Base-by-base conservation (phyloP, 306 rosid species). In the Cucurbita maxima region DNA sequence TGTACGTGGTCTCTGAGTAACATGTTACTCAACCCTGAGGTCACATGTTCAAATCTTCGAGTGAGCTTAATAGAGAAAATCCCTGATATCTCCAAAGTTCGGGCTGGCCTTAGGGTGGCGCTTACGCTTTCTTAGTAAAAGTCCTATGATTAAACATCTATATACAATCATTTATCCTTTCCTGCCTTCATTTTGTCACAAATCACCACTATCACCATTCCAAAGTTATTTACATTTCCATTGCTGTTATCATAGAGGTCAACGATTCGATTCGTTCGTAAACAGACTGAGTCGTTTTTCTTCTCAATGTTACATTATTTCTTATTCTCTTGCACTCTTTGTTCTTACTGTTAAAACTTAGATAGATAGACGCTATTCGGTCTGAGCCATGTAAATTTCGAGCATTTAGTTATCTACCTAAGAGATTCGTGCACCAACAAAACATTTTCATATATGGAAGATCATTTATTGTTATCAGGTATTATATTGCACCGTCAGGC, bases 401-500 rank as follows among this genome's bases (percentile, higher is more conserved):
- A 59, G 10, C 19, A 34, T 34, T 34, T 30, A 10, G 40, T 38
- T 64, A n/a, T 41, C n/a, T 64, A 5, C 30, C 45, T 30, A 59
- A 25, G 38, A 7, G 4, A 13, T 34, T 60, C 37, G 15, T 3
- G 45, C 45, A 60, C 20, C 45, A 0, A 5, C 45, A 36, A 36
- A 55, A 55, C 9, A 7, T 18, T 55, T 16, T 55, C 34, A 30
- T 22, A 25, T 25, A 18, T 30, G 64, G 6, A 25, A 58, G 64
- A 36, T 59, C 19, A 13, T 30, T 59, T 51, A 47, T 48, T 58
- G 44, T 75, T 77, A 80, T 81, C 94, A 94, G 97, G 80, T 94
- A 90, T 58, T 94, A 94, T 75, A 76, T 74, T 11, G 90, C 97
- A 40, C 99, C 99, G 59, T 75, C 95, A 6, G 97, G 99, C 60